Evolutionary conservation across 768 basidiomycete genomes (phyloP).

Genomic region (Collybia sordida): DNA sequence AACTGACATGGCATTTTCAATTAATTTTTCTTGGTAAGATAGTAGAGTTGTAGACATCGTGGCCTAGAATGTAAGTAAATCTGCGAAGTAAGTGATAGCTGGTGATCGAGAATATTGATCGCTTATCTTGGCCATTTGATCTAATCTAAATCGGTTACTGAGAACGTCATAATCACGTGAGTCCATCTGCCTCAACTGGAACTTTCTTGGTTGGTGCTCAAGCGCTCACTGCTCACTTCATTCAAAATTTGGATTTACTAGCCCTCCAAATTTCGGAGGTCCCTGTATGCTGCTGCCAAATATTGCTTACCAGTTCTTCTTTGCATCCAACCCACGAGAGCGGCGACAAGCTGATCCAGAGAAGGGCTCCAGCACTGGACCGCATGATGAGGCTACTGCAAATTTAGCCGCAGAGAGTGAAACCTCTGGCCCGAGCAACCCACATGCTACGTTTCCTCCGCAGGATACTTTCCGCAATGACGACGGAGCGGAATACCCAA

Average conservation of each 20-base stretch:
- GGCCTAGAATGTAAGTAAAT: not conserved
- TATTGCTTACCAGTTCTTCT: constrained; percentile 14
- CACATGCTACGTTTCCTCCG: not conserved
- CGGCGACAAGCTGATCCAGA: constrained; percentile 12
- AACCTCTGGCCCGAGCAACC: not conserved
- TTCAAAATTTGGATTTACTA: not conserved
- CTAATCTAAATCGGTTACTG: not conserved
- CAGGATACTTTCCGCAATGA: not conserved
- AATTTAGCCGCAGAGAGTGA: not conserved
- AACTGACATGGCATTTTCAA: constrained; percentile 63
- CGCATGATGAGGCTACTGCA: no score
- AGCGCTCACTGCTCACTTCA: no score
- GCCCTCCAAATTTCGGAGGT: no score
- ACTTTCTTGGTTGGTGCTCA: no score
- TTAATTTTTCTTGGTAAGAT: constrained; percentile 62
- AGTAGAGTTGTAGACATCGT: constrained; percentile 33
- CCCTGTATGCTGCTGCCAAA: constrained; percentile 8
- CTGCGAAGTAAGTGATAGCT: no score
- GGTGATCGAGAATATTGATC: no score
- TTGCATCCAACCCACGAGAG: constrained; percentile 6
- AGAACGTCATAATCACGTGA: no score
- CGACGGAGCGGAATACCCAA: not conserved
- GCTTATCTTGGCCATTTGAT: no score
- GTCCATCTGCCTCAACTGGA: no score
- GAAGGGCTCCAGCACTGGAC: constrained; percentile 8